Conservation (phyloP, 495 filamentous ascomycete genomes). For the Penicillium robsamsonii region DNA sequence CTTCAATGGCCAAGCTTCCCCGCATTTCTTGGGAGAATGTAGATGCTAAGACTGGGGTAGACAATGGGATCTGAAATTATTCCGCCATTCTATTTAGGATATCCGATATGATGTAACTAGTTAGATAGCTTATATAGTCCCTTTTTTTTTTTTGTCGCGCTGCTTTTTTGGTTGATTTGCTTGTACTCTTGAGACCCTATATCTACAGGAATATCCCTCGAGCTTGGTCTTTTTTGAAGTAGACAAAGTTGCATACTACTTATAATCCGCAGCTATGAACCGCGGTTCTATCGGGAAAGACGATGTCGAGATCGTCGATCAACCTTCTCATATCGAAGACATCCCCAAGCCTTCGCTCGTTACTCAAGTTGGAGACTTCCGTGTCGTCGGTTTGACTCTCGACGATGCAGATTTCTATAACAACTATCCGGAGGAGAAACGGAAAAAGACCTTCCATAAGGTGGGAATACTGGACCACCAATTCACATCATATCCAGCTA, state of each 20-base stretch:
- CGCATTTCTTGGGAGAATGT: neutral
- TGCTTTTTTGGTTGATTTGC: neutral
- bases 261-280: slow-evolving; percentile 6
- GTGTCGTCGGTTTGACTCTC: slow-evolving; percentile 13
- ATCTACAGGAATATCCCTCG: neutral
- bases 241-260: neutral
- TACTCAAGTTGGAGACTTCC: slow-evolving; percentile 12
- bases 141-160: neutral
- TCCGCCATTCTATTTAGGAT: neutral
- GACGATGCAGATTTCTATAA: slow-evolving; percentile 12
- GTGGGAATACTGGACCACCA: neutral
- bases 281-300: slow-evolving; percentile 10
- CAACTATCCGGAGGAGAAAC: slow-evolving; percentile 7
- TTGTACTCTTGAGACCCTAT: neutral
- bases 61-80: neutral
- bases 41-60: neutral
- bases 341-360: slow-evolving; percentile 12
- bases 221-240: neutral
- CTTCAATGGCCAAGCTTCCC: neutral
- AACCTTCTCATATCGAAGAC: slow-evolving; percentile 12
- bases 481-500: neutral
- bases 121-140: neutral
- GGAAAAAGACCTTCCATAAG: slow-evolving; percentile 7
- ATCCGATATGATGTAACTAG: neutral
- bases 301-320: slow-evolving; percentile 14